Conservation (phyloP, 768 basidiomycete genomes). For the Cystoderma amianthinum region DNA sequence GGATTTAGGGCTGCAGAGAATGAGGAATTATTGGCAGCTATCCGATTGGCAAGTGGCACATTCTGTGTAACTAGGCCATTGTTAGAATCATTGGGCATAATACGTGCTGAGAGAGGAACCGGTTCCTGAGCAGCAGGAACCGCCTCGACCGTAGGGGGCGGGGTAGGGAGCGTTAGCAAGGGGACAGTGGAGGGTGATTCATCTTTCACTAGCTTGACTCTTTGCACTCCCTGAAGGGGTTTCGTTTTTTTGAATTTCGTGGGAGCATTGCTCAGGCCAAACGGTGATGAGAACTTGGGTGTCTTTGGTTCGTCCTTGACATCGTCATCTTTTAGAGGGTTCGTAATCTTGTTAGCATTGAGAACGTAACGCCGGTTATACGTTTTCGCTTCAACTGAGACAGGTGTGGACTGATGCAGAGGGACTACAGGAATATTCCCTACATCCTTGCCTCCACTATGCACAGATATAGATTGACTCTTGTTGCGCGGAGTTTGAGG, state of each 20-base stretch:
- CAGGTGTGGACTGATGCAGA: conserved; percentile 8
- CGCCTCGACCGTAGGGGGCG: background rate
- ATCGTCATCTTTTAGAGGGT: conserved; percentile 4
- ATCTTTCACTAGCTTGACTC: background rate
- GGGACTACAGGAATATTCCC: conserved; percentile 18
- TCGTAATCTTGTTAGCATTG: conserved; percentile 4
- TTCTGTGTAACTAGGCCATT: too few relatives aligned
- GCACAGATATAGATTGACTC: conserved; percentile 9
- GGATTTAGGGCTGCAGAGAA: too few relatives aligned
- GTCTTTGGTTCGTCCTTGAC: background rate
- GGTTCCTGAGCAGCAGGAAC: background rate
- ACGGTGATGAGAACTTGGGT: background rate
- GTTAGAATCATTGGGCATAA: too few relatives aligned
- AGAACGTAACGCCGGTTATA: conserved; percentile 18
- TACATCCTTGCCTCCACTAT: conserved; percentile 15
- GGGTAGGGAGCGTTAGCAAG: background rate
- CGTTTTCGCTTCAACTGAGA: conserved; percentile 19
- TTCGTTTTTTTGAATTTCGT: background rate
- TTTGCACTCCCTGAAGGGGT: background rate
- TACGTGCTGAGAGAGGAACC: background rate
- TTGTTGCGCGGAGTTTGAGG: background rate
- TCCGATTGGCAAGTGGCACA: too few relatives aligned
- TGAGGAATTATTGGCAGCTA: too few relatives aligned
- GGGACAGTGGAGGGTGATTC: background rate
- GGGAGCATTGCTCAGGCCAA: background rate